A percentile compares a stretch with the other conserved stretches of the same genome.
Conservation (phyloP, 2,329 filamentous ascomycete genomes). For the Periglandula ipomoeae region DNA sequence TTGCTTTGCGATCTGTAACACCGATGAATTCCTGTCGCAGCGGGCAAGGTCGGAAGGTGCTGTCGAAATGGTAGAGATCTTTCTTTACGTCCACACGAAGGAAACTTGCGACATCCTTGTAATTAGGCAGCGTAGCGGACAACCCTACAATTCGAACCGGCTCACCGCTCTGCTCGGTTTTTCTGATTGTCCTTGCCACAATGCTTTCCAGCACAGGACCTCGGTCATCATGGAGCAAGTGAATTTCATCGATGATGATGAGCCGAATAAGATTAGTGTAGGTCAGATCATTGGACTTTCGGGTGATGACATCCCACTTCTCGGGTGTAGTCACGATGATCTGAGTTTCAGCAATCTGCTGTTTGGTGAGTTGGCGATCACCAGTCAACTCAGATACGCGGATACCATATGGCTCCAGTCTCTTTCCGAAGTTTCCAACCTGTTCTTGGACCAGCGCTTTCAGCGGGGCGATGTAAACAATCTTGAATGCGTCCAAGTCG, state of each 20-base stretch:
- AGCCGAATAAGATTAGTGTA: conserved; percentile 96
- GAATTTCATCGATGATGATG: conserved; percentile 96
- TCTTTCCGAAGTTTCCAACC: conserved; percentile 91
- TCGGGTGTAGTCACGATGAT: conserved; percentile 97
- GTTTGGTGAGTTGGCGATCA: conserved; percentile 95
- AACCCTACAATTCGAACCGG: conserved; percentile 85
- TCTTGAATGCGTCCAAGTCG: conserved; percentile 94
- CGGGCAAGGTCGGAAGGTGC: conserved; percentile 86
- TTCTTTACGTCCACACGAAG: conserved; percentile 78
- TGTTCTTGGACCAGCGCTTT: conserved; percentile 97
- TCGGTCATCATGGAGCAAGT: conserved; percentile 93
- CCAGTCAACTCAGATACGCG: conserved; percentile 92
- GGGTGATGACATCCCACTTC: conserved; percentile 98
- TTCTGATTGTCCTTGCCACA: conserved; percentile 85
- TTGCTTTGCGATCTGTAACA: conserved; percentile 94
- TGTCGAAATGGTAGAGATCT: conserved; percentile 93
- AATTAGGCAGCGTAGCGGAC: conserved; percentile 93
- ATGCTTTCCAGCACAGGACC: conserved; percentile 96
- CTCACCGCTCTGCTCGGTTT: conserved; percentile 88
- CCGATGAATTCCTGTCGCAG: conserved; percentile 95
- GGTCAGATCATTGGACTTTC: conserved; percentile 92
- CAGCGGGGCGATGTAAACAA: conserved; percentile 91
- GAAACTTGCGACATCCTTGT: conserved; percentile 91
- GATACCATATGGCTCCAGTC: conserved; percentile 84
- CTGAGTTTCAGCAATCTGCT: conserved; percentile 95